Evolutionary conservation across 805 yeast genomes (phyloP).

Genomic region (Spathaspora boniae): DNA sequence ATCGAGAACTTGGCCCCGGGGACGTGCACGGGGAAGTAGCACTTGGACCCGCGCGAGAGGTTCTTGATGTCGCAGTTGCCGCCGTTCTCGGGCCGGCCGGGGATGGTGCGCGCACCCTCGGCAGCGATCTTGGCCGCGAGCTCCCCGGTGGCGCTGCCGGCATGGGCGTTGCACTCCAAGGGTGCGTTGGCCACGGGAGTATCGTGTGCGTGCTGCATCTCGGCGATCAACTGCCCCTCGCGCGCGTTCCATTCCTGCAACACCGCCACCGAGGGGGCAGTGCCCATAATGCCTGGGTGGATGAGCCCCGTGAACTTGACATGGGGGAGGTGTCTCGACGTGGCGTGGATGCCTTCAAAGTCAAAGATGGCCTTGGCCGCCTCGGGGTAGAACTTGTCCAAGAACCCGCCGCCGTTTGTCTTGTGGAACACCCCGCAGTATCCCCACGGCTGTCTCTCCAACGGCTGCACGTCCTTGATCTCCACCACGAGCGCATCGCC

Average conservation of each 20-base stretch:
- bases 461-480: constrained; percentile 50
- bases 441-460: constrained; percentile 53
- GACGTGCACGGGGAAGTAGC: constrained; percentile 46
- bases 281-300: constrained; percentile 52
- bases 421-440: constrained; percentile 48
- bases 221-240: constrained; percentile 34
- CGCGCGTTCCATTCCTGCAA: constrained; percentile 44
- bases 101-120: constrained; percentile 52
- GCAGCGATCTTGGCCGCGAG: constrained; percentile 26
- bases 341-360: constrained; percentile 48
- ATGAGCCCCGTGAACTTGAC: constrained; percentile 48
- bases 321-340: constrained; percentile 49
- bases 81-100: constrained; percentile 52
- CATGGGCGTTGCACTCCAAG: constrained; percentile 30
- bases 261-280: constrained; percentile 45
- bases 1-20: constrained; percentile 46
- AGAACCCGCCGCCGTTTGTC: constrained; percentile 50
- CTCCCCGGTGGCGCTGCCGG: constrained; percentile 35
- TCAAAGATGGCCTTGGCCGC: constrained; percentile 53
- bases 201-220: constrained; percentile 25
- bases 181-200: constrained; percentile 44
- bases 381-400: constrained; percentile 47
- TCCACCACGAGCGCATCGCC: constrained; percentile 50
- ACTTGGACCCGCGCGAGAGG: constrained; percentile 46
- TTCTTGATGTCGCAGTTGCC: constrained; percentile 54